phyloP scores from a whole-genome alignment of 2,329 filamentous ascomycete species.

The Beauveria sp. region DNA sequence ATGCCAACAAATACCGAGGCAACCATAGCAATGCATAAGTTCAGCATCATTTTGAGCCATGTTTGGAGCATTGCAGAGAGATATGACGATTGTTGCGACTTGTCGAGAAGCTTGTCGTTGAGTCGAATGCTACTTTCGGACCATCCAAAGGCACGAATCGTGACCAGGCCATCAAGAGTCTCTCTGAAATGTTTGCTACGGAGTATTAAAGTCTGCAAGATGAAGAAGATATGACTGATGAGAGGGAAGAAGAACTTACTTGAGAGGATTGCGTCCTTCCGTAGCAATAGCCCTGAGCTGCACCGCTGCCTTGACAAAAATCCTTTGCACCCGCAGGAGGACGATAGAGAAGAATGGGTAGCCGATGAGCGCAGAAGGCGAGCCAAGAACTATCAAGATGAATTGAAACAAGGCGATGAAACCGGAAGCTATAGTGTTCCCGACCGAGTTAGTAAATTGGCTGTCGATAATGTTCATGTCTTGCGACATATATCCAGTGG shows the following conservation, averaged over 20 bases:
- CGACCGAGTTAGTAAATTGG: not conserved
- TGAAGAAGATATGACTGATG: too few relatives aligned
- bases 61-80: not conserved
- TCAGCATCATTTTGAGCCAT: not conserved
- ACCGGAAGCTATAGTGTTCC: not conserved
- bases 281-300: not conserved
- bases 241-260: not conserved
- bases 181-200: constrained; percentile 2
- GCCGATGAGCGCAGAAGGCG: not conserved
- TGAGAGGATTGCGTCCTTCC: constrained; percentile 2
- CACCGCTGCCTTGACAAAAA: not conserved
- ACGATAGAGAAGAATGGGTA: constrained; percentile 1
- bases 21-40: constrained; percentile 5
- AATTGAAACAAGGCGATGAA: not conserved
- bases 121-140: not conserved
- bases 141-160: constrained; percentile 5
- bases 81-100: constrained; percentile 1
- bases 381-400: not conserved
- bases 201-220: not conserved
- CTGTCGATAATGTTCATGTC: constrained; percentile 4
- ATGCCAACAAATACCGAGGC: not conserved
- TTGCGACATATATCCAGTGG: constrained; percentile 8
- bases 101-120: not conserved
- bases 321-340: not conserved
- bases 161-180: constrained; percentile 3